These are phyloP conservation scores for Aspergillus alliaceus DNA, from an alignment of 2,329 filamentous ascomycete species.

Conservation along the genomic window DNA sequence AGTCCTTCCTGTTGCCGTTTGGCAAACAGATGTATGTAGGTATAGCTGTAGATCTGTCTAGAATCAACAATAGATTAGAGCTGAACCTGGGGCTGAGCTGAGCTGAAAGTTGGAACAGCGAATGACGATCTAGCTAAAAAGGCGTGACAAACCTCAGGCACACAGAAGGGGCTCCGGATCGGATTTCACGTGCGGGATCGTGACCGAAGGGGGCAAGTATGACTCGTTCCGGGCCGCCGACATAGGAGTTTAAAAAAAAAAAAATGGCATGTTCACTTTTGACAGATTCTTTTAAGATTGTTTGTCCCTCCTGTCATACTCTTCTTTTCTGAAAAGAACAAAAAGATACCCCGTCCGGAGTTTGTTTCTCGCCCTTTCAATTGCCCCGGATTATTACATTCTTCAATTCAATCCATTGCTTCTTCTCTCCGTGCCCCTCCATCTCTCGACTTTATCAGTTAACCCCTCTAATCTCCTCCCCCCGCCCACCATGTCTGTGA, in stretches of 20 bases:
- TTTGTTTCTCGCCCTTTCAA: background rate
- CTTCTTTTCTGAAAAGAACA: background rate
- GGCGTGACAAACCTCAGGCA: background rate
- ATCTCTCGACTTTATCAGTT: background rate
- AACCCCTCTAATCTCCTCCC: background rate
- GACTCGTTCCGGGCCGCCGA: background rate
- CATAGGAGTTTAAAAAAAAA: background rate
- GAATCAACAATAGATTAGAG: no score
- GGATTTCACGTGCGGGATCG: background rate
- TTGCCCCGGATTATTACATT: background rate
- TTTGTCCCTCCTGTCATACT: background rate
- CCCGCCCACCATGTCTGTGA: constrained; percentile 34
- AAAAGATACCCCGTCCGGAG: background rate
- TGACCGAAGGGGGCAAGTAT: background rate
- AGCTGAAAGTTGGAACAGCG: no score
- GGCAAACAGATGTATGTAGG: no score
- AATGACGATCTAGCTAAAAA: background rate
- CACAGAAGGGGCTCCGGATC: background rate
- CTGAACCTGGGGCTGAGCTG: no score
- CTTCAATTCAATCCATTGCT: no score
- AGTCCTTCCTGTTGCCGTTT: no score
- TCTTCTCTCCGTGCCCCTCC: background rate
- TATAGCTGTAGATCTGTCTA: no score
- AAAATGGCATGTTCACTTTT: background rate
- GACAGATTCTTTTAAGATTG: background rate